Base-by-base conservation (phyloP, 2,329 filamentous ascomycete species). In the Colletotrichum echinochloae region DNA sequence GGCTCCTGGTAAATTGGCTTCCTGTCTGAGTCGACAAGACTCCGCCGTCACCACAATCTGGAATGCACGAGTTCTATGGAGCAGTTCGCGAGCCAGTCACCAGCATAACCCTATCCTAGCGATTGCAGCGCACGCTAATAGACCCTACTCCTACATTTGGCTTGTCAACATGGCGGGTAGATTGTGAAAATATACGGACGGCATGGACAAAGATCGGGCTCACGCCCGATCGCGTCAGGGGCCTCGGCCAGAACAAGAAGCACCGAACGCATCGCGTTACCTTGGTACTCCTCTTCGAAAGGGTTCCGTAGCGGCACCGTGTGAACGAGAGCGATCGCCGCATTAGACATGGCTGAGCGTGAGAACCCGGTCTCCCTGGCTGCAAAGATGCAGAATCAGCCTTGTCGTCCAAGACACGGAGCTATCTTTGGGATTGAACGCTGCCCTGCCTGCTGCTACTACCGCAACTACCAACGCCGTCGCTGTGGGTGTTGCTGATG, bases 361-460 rank as follows among this genome's bases (percentile, higher is more conserved):
- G 61, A 59, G 26, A 48, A 70, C 55, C 51, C 33, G 41, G 63
- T 35, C 62, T 61, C 30, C 20, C 67, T 70, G 39, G 64, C 51
- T 66, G 57, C 57, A 39, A 16, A 61, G 57, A 52, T 57, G 65
- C 64, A 70, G 51, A 67, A 57, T 67, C 67, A 70, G 67, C 67
- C 67, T 59, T 59, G 64, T 46, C 23, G 57, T 57, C 52, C 64
- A 70, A 70, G 67, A 62, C 67, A 67, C 37, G 44, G 64, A 59
- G 64, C 67, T 67, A 70, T 70, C 64, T 70, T 70, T 70, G 57
- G 67, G 63, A 54, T n/a, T 20, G 35, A 33, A 66, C 55, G 48
- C 57, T 59, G 49, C 56, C 41, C 62, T 55, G 51, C 39, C 48
- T 35, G 52, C 57, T 23, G 37, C 49, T 54, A 54, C 52, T n/a